Evolutionary conservation across 345 rosid species (phyloP).

Genomic region (Kernera saxatilis): DNA sequence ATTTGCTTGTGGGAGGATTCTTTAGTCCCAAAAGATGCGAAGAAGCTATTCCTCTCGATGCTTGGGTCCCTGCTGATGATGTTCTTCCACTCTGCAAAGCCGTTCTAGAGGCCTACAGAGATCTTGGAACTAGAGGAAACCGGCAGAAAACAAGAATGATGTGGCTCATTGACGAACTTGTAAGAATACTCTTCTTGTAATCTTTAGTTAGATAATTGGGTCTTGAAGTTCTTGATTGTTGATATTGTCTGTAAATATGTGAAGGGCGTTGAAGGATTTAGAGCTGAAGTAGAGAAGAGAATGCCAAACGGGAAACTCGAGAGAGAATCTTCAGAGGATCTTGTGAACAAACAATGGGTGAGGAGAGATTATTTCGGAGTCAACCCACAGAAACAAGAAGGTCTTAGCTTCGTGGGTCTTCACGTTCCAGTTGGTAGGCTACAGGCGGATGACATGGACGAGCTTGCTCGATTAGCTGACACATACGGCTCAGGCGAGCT

Average conservation of each 20-base stretch:
- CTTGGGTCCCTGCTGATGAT: slow-evolving; percentile 87
- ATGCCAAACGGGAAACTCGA: slow-evolving; percentile 61
- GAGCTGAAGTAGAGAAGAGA: slow-evolving; percentile 70
- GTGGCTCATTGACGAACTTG: slow-evolving; percentile 97
- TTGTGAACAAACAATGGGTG: slow-evolving; percentile 72
- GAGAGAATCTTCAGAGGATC: slow-evolving; percentile 59
- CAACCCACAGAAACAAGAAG: slow-evolving; percentile 85
- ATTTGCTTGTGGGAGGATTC: slow-evolving; percentile 92
- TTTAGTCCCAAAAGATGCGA: slow-evolving; percentile 86
- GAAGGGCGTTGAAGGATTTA: slow-evolving; percentile 85
- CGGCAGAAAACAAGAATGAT: slow-evolving; percentile 94
- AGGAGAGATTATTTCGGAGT: slow-evolving; percentile 83
- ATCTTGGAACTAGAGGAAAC: slow-evolving; percentile 87
- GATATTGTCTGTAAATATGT: neutral
- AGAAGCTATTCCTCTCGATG: slow-evolving; percentile 91
- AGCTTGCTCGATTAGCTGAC: slow-evolving; percentile 73
- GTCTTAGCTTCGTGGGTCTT: slow-evolving; percentile 73
- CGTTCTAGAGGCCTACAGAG: slow-evolving; percentile 73
- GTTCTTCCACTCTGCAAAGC: slow-evolving; percentile 71
- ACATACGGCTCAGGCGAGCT: slow-evolving; percentile 79
- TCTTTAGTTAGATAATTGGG: neutral
- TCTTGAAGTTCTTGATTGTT: slow-evolving; percentile 1
- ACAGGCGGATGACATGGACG: slow-evolving; percentile 92
- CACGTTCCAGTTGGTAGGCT: slow-evolving; percentile 87
- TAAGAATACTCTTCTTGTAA: slow-evolving; percentile 31